phyloP scores from a whole-genome alignment of 345 rosid genomes.

The Atalantia buxifolia region DNA sequence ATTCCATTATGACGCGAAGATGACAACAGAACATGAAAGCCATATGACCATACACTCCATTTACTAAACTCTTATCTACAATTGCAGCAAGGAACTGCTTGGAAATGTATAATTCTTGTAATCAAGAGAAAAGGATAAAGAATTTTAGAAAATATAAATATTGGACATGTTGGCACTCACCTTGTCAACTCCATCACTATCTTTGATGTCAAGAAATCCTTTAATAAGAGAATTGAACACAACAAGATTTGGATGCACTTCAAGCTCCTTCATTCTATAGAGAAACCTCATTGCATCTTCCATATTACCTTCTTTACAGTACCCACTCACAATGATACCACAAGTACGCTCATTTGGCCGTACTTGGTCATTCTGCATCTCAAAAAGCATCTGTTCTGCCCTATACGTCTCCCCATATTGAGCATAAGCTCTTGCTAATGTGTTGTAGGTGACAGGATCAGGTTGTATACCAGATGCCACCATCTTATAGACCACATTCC shows the following conservation, averaged over 20 bases:
- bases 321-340: conserved; percentile 70
- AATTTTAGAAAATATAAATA: not conserved
- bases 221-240: conserved; percentile 81
- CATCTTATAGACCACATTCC: conserved; percentile 75
- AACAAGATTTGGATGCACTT: conserved; percentile 81
- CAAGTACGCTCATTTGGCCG: conserved; percentile 79
- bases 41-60: not conserved
- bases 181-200: conserved; percentile 77
- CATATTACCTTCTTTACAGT: conserved; percentile 85
- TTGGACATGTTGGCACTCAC: conserved; percentile 32
- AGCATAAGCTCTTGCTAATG: conserved; percentile 74
- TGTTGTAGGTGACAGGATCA: conserved; percentile 82
- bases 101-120: not conserved
- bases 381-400: conserved; percentile 72
- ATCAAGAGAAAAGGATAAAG: not conserved
- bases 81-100: not conserved
- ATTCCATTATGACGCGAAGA: not conserved
- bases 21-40: not conserved
- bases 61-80: not conserved
- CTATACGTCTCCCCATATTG: conserved; percentile 48
- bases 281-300: conserved; percentile 71
- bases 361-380: conserved; percentile 65
- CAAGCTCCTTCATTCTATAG: conserved; percentile 72
- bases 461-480: conserved; percentile 60
- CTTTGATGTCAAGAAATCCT: conserved; percentile 62